A percentile compares a stretch with the other conserved stretches of the same genome.
phyloP scores from a whole-genome alignment of 441 rosid species.

The Arabidopsis lyrata region DNA sequence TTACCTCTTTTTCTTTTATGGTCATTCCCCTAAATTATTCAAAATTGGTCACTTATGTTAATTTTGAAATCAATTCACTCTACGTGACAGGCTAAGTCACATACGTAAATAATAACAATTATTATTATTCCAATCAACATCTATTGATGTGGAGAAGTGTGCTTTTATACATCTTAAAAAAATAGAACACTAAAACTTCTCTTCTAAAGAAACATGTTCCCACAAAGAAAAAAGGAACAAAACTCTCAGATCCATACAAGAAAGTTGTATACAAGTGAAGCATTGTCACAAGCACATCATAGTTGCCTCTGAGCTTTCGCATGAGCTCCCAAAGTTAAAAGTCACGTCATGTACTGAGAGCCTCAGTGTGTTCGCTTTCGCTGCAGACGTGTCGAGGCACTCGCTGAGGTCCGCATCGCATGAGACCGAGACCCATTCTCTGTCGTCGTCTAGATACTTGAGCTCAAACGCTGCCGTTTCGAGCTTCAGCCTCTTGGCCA shows the following conservation, averaged over 20 bases:
- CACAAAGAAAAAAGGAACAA: not conserved
- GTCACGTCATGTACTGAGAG: slow-evolving; percentile 68
- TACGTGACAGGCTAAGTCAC: not conserved
- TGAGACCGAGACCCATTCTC: slow-evolving; percentile 82
- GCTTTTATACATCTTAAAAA: slow-evolving; percentile 37
- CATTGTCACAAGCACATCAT: slow-evolving; percentile 44
- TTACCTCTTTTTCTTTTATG: too few relatives aligned
- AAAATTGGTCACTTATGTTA: too few relatives aligned
- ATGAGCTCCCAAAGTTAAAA: slow-evolving; percentile 78
- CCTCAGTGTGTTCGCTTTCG: slow-evolving; percentile 53
- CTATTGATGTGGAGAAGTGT: slow-evolving; percentile 26
- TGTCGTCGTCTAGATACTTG: slow-evolving; percentile 87
- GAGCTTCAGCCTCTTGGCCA: slow-evolving; percentile 83
- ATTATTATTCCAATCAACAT: slow-evolving; percentile 30
- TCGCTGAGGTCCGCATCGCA: slow-evolving; percentile 87
- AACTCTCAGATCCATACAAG: slow-evolving; percentile 30
- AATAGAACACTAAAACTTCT: slow-evolving; percentile 31
- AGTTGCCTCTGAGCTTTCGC: slow-evolving; percentile 80
- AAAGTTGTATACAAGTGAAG: slow-evolving; percentile 15
- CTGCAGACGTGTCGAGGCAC: slow-evolving; percentile 59
- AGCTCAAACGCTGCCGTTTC: slow-evolving; percentile 80
- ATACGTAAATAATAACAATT: not conserved
- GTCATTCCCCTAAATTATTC: too few relatives aligned
- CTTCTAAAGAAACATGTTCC: slow-evolving; percentile 19
- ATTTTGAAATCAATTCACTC: not conserved